phyloP scores from a whole-genome alignment of 2,329 filamentous ascomycete genomes.

The Diatrype stigma region DNA sequence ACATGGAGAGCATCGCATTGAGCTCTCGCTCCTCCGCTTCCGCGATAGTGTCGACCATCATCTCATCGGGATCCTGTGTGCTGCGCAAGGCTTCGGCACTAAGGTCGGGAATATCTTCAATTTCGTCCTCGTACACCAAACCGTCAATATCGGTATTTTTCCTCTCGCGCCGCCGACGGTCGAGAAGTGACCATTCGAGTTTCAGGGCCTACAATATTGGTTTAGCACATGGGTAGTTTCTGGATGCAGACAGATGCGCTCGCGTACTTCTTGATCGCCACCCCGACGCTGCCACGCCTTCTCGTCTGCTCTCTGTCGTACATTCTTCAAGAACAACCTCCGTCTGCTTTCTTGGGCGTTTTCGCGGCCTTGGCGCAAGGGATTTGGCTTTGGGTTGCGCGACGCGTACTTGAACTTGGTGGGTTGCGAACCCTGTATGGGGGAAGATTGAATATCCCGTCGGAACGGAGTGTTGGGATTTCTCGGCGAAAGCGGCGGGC shows the following conservation, averaged over 20 bases:
- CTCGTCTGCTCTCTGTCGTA: conserved; percentile 57
- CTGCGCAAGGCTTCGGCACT: conserved; percentile 16
- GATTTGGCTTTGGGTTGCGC: conserved; percentile 58
- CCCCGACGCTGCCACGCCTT: conserved; percentile 56
- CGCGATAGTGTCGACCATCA: conserved; percentile 49
- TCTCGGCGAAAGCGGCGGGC: conserved; percentile 37
- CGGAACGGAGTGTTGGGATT: conserved; percentile 38
- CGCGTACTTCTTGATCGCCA: conserved; percentile 55
- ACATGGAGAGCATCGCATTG: conserved; percentile 51
- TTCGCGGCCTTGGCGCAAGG: conserved; percentile 56
- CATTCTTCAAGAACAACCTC: conserved; percentile 65
- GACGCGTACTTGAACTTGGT: conserved; percentile 43
- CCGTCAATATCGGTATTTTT: conserved; percentile 36
- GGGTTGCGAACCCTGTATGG: conserved; percentile 20
- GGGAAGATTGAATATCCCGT: conserved; percentile 36
- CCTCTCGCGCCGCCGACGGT: conserved; percentile 33
- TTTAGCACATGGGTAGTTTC: background rate
- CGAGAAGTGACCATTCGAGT: conserved; percentile 38
- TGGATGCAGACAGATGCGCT: background rate
- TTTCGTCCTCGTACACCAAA: conserved; percentile 45
- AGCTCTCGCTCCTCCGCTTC: conserved; percentile 53
- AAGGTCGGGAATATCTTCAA: conserved; percentile 45
- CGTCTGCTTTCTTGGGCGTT: conserved; percentile 60
- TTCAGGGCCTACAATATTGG: conserved; percentile 30
- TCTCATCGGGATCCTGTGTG: conserved; percentile 36